Evolutionary conservation across 805 yeast genomes (phyloP), one percentile per base, ranked within the genome.

Genomic region (Hanseniaspora occidentalis): DNA sequence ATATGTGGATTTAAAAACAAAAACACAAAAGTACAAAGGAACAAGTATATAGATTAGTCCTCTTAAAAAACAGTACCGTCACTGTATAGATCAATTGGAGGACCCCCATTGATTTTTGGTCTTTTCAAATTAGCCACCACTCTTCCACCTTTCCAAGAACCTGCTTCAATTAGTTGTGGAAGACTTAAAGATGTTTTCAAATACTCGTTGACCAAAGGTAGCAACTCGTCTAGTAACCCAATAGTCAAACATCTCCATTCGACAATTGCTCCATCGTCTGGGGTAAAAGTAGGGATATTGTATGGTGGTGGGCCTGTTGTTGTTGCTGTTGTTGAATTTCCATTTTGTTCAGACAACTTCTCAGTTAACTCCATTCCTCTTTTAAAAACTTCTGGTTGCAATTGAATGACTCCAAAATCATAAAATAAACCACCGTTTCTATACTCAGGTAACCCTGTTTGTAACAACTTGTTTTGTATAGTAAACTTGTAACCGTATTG

Each of bases 171-270:
- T 42, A 77, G 51, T 52, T 77, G 83, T 1, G 82, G 77, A 34
- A 77, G 53, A 7, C 54, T 46, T 36, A 77, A 50, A 36, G 60
- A 59, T 24, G 61, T 59, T 0, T 54, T 57, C 38, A 76, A 51
- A 39, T 62, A 60, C 22, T 65, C 59, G 47, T 77, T 77, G 29
- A 76, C 70, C 39, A 70, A 44, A 10, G 74, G 75, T 17, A 76
- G 58, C 3, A 77, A 52, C 45, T 61, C 53, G 50, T 77, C 84
- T 36, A 77, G 55, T 29, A 76, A 58, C 4, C 76, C 76, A 33
- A 77, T 69, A 0, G 79, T 77, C 38, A 67, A 59, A 24, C 80
- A 73, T 51, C 84, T 66, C 84, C 84, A 77, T 50, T 77, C 84
- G 10, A 77, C 78, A 42, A 77, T 75, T 17, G 67, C 70, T 37